Base-by-base conservation (phyloP, 768 basidiomycete species). In the Kwoniella newhampshirensis region DNA sequence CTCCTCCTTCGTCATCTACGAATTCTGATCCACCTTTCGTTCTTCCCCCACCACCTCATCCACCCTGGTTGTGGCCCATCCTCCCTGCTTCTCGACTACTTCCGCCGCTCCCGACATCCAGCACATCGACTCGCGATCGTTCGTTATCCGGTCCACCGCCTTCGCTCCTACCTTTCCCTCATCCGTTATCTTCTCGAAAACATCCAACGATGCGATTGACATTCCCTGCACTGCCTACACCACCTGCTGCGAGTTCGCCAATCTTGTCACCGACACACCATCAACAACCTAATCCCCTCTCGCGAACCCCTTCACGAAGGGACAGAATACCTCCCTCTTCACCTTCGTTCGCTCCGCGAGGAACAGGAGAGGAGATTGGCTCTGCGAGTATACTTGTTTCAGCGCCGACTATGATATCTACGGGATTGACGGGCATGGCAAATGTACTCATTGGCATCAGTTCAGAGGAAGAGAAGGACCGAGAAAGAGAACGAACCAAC, bases 161-260 rank as follows among this genome's bases (percentile, higher is more conserved):
- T 28, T 37, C 54, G 4, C 23, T 35, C 9, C 25, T 63, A 43
- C 63, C 70, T 26, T 65, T 72, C 57, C 62, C 70, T 5, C 67
- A 72, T 58, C 70, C 70, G 0, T 37, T 67, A 11, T 32, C 53
- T 8, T 32, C 59, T 4, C 47, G 70, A 7, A 54, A 52, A 55
- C 70, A 72, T 52, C 70, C 70, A 12, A 72, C 61, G 7, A 72
- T 72, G 70, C 44, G 51, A 49, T 36, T 72, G 20, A 54, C 52
- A 2, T 71, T 66, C 48, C 70, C 70, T 15, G 7, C 58, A 2
- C n/a, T 49, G 7, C 50, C 61, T 36, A 43, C 57, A 13, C 43
- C 18, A 13, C 6, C 55, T 23, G 40, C 50, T 21, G 11, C 43
- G 4, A 25, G 50, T 39, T 49, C 56, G 9, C 56, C 56, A 8